Conservation (phyloP, 495 filamentous ascomycete species). For the Bombardia bombarda region DNA sequence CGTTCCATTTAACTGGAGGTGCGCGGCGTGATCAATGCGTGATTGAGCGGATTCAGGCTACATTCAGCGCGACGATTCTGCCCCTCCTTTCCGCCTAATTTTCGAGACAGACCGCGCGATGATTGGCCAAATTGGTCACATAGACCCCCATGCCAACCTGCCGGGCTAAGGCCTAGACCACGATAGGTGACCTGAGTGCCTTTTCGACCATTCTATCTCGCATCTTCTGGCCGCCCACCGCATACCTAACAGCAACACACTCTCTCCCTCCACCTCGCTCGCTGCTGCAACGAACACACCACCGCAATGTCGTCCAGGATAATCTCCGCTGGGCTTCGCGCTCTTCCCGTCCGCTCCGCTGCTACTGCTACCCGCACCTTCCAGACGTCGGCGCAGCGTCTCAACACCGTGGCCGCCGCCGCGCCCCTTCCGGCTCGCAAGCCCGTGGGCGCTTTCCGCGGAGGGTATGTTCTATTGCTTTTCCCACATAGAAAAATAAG, state of each 20-base stretch:
- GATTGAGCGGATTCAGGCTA: conserved; percentile 6
- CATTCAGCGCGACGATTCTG: conserved; percentile 10
- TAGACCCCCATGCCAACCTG: neutral
- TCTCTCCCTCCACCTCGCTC: neutral
- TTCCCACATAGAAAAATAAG: too few species aligned
- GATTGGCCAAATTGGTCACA: conserved; percentile 11
- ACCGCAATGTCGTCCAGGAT: conserved; percentile 40
- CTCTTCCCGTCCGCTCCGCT: conserved; percentile 15
- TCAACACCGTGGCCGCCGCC: conserved; percentile 24
- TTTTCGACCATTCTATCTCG: neutral
- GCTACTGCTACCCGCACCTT: conserved; percentile 25
- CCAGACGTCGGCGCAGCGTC: conserved; percentile 38
- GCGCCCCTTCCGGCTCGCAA: conserved; percentile 59
- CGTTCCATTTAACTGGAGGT: neutral
- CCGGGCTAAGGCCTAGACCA: neutral
- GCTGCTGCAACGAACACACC: neutral
- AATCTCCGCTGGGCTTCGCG: conserved; percentile 28
- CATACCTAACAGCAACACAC: too few species aligned
- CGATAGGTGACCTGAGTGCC: neutral
- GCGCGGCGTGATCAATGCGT: neutral
- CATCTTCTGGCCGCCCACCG: neutral
- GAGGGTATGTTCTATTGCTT: conserved; percentile 58
- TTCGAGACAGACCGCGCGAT: conserved; percentile 1
- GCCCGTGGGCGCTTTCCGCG: conserved; percentile 85
- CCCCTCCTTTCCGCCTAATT: conserved; percentile 13